These are phyloP conservation scores for Panicum virgatum DNA, from an alignment of 202 grass and related monocot genomes.

Conservation along the genomic window DNA sequence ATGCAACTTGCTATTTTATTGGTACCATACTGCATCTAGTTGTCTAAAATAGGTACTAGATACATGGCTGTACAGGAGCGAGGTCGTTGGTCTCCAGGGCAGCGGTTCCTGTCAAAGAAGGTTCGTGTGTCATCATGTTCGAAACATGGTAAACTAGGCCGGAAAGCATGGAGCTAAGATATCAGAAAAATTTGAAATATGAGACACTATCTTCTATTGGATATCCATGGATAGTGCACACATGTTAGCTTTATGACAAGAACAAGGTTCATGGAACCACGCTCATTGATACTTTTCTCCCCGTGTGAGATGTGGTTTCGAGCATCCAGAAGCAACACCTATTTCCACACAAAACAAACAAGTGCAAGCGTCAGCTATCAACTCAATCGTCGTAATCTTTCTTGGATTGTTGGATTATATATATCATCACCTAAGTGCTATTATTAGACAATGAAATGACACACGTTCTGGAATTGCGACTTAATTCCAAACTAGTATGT, in stretches of 20 bases:
- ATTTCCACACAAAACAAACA: conserved; percentile 8
- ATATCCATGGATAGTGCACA: neutral
- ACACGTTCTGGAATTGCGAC: conserved; percentile 27
- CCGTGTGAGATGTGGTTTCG: neutral
- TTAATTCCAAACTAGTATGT: conserved; percentile 9
- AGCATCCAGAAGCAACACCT: conserved; percentile 28
- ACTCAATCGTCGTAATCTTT: conserved; percentile 7
- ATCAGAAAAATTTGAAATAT: neutral
- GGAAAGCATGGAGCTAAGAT: neutral
- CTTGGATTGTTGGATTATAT: conserved; percentile 29
- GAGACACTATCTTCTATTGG: no score
- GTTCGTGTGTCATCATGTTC: neutral
- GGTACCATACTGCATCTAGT: no score
- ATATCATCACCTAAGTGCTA: neutral
- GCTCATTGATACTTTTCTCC: neutral
- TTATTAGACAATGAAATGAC: conserved; percentile 11
- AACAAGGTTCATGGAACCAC: conserved; percentile 11
- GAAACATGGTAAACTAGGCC: neutral
- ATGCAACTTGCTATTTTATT: neutral
- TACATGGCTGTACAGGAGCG: neutral
- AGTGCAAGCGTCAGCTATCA: conserved; percentile 29
- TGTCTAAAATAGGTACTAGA: neutral
- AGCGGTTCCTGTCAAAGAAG: neutral
- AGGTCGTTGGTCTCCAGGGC: neutral
- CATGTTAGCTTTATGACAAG: neutral